phyloP scores from a whole-genome alignment of 1,284 basidiomycete species.

The Malassezia sp. region DNA sequence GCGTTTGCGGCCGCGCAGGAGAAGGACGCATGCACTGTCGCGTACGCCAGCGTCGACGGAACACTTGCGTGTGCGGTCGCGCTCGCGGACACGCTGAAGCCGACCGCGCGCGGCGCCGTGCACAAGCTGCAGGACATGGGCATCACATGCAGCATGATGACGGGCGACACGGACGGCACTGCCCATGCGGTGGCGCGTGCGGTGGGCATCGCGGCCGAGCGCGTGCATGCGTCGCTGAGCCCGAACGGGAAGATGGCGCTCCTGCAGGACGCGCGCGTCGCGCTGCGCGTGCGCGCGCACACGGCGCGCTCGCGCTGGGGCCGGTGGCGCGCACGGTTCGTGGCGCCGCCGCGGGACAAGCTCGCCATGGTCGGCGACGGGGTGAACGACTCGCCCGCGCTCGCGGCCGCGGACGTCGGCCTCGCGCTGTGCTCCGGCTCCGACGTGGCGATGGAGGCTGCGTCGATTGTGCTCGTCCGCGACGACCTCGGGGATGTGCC shows the following conservation, averaged over 20 bases:
- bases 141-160: conserved; percentile 38
- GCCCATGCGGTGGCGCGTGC: conserved; percentile 33
- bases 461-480: conserved; percentile 93
- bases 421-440: conserved; percentile 92
- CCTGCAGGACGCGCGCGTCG: conserved; percentile 14
- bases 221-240: conserved; percentile 39
- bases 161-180: conserved; percentile 36
- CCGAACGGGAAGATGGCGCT: conserved; percentile 40
- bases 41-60: conserved; percentile 34
- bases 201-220: conserved; percentile 28
- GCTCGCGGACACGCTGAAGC: conserved; percentile 38
- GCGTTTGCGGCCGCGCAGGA: conserved; percentile 22
- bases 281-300: not conserved
- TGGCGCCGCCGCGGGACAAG: conserved; percentile 16
- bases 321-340: conserved; percentile 1
- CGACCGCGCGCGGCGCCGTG: conserved; percentile 30
- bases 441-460: conserved; percentile 92
- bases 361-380: conserved; percentile 79
- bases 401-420: conserved; percentile 85
- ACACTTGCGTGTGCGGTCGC: conserved; percentile 25
- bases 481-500: conserved; percentile 92
- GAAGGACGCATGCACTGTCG: conserved; percentile 30
- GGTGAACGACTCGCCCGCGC: conserved; percentile 94
- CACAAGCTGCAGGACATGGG: conserved; percentile 30
- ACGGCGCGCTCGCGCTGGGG: conserved; percentile 5